phyloP scores from a whole-genome alignment of 345 rosid species.

The Eucalyptus viminalis region DNA sequence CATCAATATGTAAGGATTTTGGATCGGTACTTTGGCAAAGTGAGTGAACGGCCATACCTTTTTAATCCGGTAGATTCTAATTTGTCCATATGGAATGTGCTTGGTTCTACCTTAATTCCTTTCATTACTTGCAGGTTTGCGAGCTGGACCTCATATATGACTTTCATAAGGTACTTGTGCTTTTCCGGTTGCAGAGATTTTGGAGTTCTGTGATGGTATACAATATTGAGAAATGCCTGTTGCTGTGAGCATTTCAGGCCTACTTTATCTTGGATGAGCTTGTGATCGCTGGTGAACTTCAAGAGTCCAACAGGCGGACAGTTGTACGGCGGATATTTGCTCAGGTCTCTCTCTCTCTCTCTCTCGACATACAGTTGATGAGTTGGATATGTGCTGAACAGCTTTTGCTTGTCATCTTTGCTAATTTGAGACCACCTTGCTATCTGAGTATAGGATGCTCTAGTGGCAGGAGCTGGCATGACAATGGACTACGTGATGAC shows the following conservation, averaged over 20 bases:
- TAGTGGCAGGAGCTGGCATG: too few species aligned
- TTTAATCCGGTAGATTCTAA: neutral
- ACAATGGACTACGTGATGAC: too few species aligned
- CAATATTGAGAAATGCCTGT: neutral
- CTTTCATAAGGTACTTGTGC: slow-evolving; percentile 63
- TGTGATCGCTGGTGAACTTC: slow-evolving; percentile 86
- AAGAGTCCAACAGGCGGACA: slow-evolving; percentile 82
- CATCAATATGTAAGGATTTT: slow-evolving; percentile 90
- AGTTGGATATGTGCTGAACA: neutral
- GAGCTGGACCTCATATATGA: slow-evolving; percentile 84
- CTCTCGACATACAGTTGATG: neutral
- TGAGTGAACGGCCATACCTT: neutral
- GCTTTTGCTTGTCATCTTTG: neutral
- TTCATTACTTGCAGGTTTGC: slow-evolving; percentile 40
- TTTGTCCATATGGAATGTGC: neutral
- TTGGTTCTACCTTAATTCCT: neutral
- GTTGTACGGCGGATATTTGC: slow-evolving; percentile 65
- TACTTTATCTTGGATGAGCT: slow-evolving; percentile 86
- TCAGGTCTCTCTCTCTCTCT: slow-evolving; percentile 32
- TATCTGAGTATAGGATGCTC: slow-evolving; percentile 24
- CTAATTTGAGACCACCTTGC: neutral
- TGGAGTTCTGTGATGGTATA: neutral
- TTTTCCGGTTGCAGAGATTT: neutral
- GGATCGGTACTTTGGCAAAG: slow-evolving; percentile 79
- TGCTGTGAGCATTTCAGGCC: slow-evolving; percentile 29